These are phyloP conservation scores for Pyrus betulifolia DNA, from an alignment of 306 rosid genomes.

Conservation along the genomic window DNA sequence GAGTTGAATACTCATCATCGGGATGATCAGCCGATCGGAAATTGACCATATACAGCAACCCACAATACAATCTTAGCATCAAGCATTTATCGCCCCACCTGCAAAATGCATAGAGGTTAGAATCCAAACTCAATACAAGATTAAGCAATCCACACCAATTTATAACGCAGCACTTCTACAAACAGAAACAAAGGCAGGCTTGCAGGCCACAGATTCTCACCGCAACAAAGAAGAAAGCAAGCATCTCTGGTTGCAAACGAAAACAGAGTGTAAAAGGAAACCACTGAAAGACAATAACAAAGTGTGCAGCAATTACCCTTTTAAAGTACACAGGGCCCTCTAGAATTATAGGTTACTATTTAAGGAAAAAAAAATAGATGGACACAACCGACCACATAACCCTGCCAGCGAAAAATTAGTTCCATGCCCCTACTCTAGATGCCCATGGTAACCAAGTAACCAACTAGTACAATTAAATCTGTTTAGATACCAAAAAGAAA, in stretches of 20 bases:
- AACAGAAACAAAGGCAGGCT: not conserved
- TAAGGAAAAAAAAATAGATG: not conserved
- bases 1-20: constrained; percentile 17
- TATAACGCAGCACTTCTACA: not conserved
- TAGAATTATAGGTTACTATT: not conserved
- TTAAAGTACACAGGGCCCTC: not conserved
- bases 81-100: constrained; percentile 24
- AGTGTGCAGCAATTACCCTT: not conserved
- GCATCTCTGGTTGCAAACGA: no score
- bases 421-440: not conserved
- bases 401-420: not conserved
- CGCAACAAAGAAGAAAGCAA: not conserved
- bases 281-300: not conserved
- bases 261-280: not conserved
- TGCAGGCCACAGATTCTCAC: not conserved
- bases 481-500: not conserved
- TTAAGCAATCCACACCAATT: not conserved
- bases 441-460: not conserved
- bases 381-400: not conserved
- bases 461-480: not conserved
- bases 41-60: constrained; percentile 24
- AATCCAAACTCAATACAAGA: not conserved
- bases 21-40: constrained; percentile 18
- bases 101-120: not conserved
- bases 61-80: constrained; percentile 1